Evolutionary conservation across 768 basidiomycete genomes (phyloP), one percentile per base, ranked within the genome.

Genomic region (Chalciporus sphaerocephalus): DNA sequence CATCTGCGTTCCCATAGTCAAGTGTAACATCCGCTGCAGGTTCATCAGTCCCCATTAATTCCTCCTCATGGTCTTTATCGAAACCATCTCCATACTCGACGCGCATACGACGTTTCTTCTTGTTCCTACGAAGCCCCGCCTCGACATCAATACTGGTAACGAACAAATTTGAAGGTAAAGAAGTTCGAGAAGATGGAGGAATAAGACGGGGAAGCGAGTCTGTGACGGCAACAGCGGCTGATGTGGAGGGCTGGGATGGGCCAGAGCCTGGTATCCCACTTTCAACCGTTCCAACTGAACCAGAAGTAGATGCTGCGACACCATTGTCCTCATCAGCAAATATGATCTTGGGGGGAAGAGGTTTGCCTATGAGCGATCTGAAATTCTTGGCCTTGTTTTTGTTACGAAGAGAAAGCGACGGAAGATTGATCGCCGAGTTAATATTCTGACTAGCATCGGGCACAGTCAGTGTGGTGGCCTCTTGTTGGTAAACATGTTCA

Each of bases 381-480:
- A 83, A 87, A 16, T 79, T 80, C 46, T 78, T 83, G 36, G 76
- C 78, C 62, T 88, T 89, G 63, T 87, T 88, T 64, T 85, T 87
- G 60, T 85, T 88, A 35, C 77, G 71, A 17, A 87, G 63, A 0
- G 78, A 78, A 33, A 76, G 69, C 47, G 52, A 59, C 12, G 75
- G 74, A 18, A 76, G 68, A 33, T 10, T 38, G 12, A 43, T 35
- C 1, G 33, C 22, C 18, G 33, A 30, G 17, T 34, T 24, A 6
- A 24, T 36, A 8, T 50, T 48, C 59, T 36, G 71, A 48, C 35
- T 13, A 2, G 12, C 59, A 46, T 46, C 54, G 51, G 45, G 48
- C 32, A 41, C 18, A 24, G 38, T n/a, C 17, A 22, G 44, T 24
- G 28, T 27, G n/a, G 36, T 25, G 16, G 24, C 5, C 28, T 36